Conservation (phyloP, 2,329 filamentous ascomycete genomes). For the Remersonia thermophila region DNA sequence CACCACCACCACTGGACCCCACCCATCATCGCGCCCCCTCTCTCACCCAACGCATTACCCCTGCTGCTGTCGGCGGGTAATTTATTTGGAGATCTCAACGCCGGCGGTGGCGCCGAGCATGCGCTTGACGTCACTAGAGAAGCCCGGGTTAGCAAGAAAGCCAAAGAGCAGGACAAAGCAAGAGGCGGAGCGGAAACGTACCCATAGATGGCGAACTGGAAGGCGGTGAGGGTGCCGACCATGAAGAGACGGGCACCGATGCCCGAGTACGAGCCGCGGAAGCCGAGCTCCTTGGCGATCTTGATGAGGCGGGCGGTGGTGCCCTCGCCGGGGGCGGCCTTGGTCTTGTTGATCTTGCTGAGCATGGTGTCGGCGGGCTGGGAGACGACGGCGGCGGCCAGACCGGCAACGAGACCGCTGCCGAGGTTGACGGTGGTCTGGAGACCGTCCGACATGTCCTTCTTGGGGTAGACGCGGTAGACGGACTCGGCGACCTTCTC, state of each 20-base stretch:
- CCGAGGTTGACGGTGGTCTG: slow-evolving; percentile 58
- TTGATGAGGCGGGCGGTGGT: slow-evolving; percentile 64
- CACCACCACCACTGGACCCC: too few relatives aligned
- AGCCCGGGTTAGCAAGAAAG: neutral
- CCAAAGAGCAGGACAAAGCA: neutral
- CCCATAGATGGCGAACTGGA: slow-evolving; percentile 81
- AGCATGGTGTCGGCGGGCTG: slow-evolving; percentile 82
- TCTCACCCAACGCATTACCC: neutral
- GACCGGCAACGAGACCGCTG: slow-evolving; percentile 42
- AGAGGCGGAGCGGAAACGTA: slow-evolving; percentile 24
- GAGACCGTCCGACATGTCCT: slow-evolving; percentile 44
- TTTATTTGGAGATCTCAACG: slow-evolving; percentile 53
- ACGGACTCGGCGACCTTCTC: slow-evolving; percentile 64
- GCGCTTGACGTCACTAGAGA: slow-evolving; percentile 48
- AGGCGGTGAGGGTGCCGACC: slow-evolving; percentile 54
- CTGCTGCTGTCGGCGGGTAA: neutral
- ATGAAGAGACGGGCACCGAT: slow-evolving; percentile 50
- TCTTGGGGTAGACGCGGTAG: slow-evolving; percentile 56
- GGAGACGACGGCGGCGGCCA: slow-evolving; percentile 68
- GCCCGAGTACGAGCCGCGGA: slow-evolving; percentile 60
- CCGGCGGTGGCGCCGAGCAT: slow-evolving; percentile 59
- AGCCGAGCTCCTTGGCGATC: slow-evolving; percentile 67
- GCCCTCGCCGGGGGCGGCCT: slow-evolving; percentile 66
- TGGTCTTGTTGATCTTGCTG: slow-evolving; percentile 82
- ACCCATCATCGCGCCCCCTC: neutral